phyloP scores from a whole-genome alignment of 1,139 yeast species.

The Magnusiomyces sp. region DNA sequence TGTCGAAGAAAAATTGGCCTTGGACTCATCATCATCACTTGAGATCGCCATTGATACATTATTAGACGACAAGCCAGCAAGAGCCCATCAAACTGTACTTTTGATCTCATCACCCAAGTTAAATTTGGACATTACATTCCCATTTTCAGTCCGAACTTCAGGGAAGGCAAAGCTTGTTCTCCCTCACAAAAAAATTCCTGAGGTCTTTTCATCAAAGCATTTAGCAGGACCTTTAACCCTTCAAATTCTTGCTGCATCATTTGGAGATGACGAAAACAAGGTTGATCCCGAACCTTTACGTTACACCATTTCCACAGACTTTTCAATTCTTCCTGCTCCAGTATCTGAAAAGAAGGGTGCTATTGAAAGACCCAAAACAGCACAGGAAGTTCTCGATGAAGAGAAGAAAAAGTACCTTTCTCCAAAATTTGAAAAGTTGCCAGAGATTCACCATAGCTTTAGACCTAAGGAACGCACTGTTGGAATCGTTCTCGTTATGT shows the following conservation, averaged over 20 bases:
- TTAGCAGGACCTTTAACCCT: constrained; percentile 14
- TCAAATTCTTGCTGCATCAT: constrained; percentile 12
- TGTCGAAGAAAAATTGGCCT: neutral
- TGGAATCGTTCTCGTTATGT: constrained; percentile 44
- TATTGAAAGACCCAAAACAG: neutral
- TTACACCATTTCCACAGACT: too few relatives aligned
- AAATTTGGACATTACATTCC: constrained; percentile 23
- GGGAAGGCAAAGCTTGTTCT: constrained; percentile 26
- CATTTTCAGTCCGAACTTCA: constrained; percentile 21
- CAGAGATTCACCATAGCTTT: constrained; percentile 68
- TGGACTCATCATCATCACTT: neutral
- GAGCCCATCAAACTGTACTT: constrained; percentile 28
- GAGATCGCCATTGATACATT: constrained; percentile 3
- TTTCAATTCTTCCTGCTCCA: neutral
- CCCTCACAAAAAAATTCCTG: constrained; percentile 26
- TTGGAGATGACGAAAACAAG: constrained; percentile 7
- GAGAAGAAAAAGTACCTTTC: constrained; percentile 10
- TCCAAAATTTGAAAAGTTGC: constrained; percentile 36
- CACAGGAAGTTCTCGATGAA: constrained; percentile 6
- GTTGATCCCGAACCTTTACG: neutral
- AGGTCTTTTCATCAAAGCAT: constrained; percentile 15
- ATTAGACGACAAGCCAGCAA: constrained; percentile 12
- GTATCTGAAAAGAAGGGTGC: constrained; percentile 1
- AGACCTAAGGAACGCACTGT: constrained; percentile 48
- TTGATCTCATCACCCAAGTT: constrained; percentile 19